phyloP scores from a whole-genome alignment of 2,329 filamentous ascomycete species.

The Cercospora sp. region DNA sequence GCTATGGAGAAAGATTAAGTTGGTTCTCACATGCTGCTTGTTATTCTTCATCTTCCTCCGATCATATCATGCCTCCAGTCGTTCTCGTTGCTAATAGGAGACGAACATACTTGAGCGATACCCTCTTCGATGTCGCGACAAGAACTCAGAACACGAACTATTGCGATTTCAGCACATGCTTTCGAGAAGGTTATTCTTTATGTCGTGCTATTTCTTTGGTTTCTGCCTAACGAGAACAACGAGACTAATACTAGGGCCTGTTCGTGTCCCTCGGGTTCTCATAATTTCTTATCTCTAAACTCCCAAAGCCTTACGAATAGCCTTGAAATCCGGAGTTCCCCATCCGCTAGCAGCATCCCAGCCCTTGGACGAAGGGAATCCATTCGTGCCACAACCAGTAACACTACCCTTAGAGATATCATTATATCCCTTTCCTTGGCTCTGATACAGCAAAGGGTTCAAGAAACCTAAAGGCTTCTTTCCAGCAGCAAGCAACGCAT shows the following conservation, averaged over 20 bases:
- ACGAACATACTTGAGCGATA: no score
- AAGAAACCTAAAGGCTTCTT: constrained; percentile 58
- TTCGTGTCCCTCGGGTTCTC: not conserved
- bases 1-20: not conserved
- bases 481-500: constrained; percentile 56
- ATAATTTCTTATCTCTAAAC: constrained; percentile 1
- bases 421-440: constrained; percentile 51
- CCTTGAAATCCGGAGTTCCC: constrained; percentile 33
- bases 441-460: constrained; percentile 61
- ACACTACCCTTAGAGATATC: constrained; percentile 49
- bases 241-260: not conserved
- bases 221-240: not conserved
- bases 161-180: no score
- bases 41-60: no score
- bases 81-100: no score
- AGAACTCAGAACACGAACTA: not conserved
- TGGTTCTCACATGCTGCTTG: no score
- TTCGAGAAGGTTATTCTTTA: not conserved
- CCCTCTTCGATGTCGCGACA: not conserved
- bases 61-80: no score
- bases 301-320: constrained; percentile 19
- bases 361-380: constrained; percentile 30
- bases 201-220: not conserved
- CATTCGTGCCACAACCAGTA: constrained; percentile 40
- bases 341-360: constrained; percentile 35